Conservation (phyloP, 2,329 filamentous ascomycete species). For the Talaromyces sp. region DNA sequence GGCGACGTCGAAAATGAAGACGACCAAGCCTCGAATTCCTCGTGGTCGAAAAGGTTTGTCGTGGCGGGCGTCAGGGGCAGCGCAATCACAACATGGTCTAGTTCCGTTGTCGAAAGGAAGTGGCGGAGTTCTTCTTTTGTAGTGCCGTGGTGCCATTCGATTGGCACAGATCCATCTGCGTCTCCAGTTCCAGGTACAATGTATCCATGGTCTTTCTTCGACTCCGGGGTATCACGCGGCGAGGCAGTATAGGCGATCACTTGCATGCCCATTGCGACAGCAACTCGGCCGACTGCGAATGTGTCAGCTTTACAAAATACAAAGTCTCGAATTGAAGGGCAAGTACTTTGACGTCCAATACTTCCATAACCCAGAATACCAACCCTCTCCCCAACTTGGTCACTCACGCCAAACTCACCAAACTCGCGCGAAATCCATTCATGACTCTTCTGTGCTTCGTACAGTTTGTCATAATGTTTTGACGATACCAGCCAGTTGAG, state of each 20-base stretch:
- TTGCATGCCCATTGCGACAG: conserved; percentile 61
- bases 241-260: conserved; percentile 71
- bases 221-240: conserved; percentile 60
- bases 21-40: conserved; percentile 52
- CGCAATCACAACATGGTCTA: conserved; percentile 53
- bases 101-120: conserved; percentile 47
- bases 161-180: conserved; percentile 49
- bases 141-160: conserved; percentile 52
- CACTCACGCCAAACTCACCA: conserved; percentile 19
- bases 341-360: conserved; percentile 53
- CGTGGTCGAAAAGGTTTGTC: conserved; percentile 47
- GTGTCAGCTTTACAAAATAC: conserved; percentile 9
- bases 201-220: conserved; percentile 58
- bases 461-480: conserved; percentile 49
- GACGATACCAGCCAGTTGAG: conserved; percentile 55
- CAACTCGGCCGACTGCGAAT: conserved; percentile 47
- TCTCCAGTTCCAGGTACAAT: conserved; percentile 63
- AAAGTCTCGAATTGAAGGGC: background rate
- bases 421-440: conserved; percentile 36
- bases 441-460: conserved; percentile 53
- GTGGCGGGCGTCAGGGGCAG: conserved; percentile 54
- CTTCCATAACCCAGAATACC: conserved; percentile 59
- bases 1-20: conserved; percentile 9
- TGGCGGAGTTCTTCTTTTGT: conserved; percentile 46
- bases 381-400: conserved; percentile 53